Conservation (phyloP, 2,329 filamentous ascomycete genomes). For the Phyllosticta capitalensis region DNA sequence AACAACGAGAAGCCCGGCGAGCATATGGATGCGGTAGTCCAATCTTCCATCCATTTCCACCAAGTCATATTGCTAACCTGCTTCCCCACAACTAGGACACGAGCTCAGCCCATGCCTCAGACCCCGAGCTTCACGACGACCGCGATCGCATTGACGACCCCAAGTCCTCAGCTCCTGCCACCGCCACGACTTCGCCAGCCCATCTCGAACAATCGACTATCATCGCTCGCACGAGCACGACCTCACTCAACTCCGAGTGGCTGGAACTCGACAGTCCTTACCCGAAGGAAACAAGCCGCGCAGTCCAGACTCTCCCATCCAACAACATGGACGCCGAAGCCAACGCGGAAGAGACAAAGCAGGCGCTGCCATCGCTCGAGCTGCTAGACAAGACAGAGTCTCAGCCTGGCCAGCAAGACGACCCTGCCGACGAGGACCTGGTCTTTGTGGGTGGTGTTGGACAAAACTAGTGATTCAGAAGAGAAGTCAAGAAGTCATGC, state of each 20-base stretch:
- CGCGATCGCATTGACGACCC: neutral
- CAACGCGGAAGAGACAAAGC: neutral
- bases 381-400: neutral
- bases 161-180: neutral
- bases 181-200: neutral
- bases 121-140: neutral
- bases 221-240: neutral
- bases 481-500: neutral
- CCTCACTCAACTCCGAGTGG: neutral
- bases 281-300: neutral
- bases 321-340: neutral
- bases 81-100: neutral
- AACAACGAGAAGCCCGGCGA: neutral
- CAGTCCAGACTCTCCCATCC: neutral
- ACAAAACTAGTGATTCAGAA: neutral
- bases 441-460: neutral
- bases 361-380: neutral
- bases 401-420: neutral
- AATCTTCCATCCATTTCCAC: neutral
- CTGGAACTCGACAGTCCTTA: neutral
- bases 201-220: neutral
- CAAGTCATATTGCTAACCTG: neutral
- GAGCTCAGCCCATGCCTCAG: neutral
- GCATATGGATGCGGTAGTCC: neutral
- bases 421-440: neutral